phyloP scores from a whole-genome alignment of 257 asterid species.

The Solanum bulbocastanum region DNA sequence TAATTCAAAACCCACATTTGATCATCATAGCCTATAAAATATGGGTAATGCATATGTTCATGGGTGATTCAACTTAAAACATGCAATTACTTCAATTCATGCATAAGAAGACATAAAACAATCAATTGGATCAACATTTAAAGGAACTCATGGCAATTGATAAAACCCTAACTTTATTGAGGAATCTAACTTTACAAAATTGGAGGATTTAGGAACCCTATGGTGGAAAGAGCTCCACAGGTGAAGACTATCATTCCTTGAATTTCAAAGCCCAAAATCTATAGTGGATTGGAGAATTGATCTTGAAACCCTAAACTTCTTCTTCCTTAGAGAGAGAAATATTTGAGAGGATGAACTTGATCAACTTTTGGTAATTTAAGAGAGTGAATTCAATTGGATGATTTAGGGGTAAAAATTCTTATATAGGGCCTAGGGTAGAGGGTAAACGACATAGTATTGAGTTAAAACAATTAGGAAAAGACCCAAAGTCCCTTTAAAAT shows the following conservation, averaged over 20 bases:
- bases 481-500: neutral
- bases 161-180: neutral
- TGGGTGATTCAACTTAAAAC: neutral
- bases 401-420: neutral
- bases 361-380: neutral
- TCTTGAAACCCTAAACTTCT: neutral
- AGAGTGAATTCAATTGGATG: neutral
- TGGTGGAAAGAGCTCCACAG: neutral
- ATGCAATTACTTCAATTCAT: too few species aligned
- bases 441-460: neutral
- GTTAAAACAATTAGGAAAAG: too few species aligned
- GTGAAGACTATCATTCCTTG: neutral
- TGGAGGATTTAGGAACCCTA: neutral
- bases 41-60: neutral
- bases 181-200: neutral
- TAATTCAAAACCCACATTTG: neutral
- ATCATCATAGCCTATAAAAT: too few species aligned
- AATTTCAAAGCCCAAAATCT: neutral
- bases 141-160: neutral
- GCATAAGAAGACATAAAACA: neutral
- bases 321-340: neutral
- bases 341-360: neutral
- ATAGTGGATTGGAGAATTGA: neutral
- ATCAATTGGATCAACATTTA: neutral
- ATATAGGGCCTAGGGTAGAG: neutral